These are phyloP conservation scores for Fraxinus cuspidata DNA, from an alignment of 257 asterid species.

Conservation along the genomic window DNA sequence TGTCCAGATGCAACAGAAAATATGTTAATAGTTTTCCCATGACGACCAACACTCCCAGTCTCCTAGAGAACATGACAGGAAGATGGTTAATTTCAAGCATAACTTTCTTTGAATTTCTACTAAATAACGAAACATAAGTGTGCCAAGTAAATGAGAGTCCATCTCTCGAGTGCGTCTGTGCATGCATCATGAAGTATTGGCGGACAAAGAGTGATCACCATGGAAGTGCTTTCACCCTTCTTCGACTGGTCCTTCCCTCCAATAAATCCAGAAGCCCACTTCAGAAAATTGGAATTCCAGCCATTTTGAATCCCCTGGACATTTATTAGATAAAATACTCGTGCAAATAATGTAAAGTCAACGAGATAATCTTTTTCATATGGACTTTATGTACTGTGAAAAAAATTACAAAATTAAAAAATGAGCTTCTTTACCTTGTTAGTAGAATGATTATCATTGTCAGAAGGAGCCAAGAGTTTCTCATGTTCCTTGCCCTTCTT, in stretches of 20 bases:
- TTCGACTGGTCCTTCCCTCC: constrained; percentile 73
- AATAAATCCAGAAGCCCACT: constrained; percentile 96
- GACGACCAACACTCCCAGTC: constrained; percentile 61
- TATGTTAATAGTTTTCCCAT: constrained; percentile 78
- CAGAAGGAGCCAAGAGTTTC: constrained; percentile 70
- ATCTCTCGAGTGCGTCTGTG: constrained; percentile 10
- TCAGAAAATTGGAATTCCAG: constrained; percentile 90
- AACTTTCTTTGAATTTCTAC: constrained; percentile 1
- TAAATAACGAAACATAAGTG: constrained; percentile 2
- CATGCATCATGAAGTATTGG: constrained; percentile 12
- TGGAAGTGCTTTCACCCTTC: constrained; percentile 61
- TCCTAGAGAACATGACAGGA: constrained; percentile 48
- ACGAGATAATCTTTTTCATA: constrained; percentile 3
- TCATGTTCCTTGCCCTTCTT: constrained; percentile 91
- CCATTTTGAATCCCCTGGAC: constrained; percentile 59
- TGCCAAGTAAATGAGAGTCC: constrained; percentile 10
- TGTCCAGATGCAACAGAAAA: constrained; percentile 99
- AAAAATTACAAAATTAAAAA: constrained; percentile 12
- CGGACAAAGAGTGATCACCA: constrained; percentile 41
- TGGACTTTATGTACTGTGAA: constrained; percentile 1
- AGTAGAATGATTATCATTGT: constrained; percentile 50
- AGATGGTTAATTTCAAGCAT: constrained; percentile 22
- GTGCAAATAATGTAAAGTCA: constrained; percentile 8
- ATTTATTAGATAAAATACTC: constrained; percentile 26
- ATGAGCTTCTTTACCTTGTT: constrained; percentile 39